Conservation (phyloP, 164 flowering plant species). For the Hamamelis virginiana region DNA sequence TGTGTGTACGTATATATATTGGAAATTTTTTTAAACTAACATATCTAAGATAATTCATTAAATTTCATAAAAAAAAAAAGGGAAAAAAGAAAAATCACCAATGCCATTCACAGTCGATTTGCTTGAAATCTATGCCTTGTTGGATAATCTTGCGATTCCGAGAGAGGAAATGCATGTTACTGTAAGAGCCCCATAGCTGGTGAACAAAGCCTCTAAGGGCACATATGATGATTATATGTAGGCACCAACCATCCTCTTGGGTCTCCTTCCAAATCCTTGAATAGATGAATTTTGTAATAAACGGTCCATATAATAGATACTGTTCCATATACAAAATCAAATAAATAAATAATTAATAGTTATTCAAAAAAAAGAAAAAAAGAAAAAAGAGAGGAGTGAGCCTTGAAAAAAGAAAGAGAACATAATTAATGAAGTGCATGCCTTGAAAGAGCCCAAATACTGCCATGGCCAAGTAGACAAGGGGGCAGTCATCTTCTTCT, state of each 20-base stretch:
- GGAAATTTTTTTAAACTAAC: too few species aligned
- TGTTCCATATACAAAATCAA: conserved; percentile 22
- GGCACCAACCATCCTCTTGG: conserved; percentile 38
- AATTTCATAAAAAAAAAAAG: too few species aligned
- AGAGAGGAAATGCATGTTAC: conserved; percentile 55
- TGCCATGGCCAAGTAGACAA: conserved; percentile 80
- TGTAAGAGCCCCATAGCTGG: conserved; percentile 50
- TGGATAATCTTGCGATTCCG: conserved; percentile 45
- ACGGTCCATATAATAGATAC: conserved; percentile 74
- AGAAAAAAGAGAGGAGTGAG: too few species aligned
- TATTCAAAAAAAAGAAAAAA: neutral
- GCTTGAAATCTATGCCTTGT: conserved; percentile 63
- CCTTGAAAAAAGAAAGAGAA: too few species aligned
- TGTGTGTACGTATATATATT: too few species aligned
- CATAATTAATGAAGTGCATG: conserved; percentile 6
- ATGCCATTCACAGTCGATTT: conserved; percentile 81
- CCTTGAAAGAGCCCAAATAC: conserved; percentile 59
- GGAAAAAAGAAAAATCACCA: conserved; percentile 47
- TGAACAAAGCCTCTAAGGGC: conserved; percentile 46
- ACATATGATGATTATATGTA: conserved; percentile 58
- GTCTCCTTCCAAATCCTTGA: conserved; percentile 31
- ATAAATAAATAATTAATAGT: too few species aligned
- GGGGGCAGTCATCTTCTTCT: conserved; percentile 43
- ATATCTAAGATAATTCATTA: neutral
- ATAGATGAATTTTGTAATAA: conserved; percentile 45